Conservation (phyloP, 495 filamentous ascomycete species). For the Aspergillus indologenus region DNA sequence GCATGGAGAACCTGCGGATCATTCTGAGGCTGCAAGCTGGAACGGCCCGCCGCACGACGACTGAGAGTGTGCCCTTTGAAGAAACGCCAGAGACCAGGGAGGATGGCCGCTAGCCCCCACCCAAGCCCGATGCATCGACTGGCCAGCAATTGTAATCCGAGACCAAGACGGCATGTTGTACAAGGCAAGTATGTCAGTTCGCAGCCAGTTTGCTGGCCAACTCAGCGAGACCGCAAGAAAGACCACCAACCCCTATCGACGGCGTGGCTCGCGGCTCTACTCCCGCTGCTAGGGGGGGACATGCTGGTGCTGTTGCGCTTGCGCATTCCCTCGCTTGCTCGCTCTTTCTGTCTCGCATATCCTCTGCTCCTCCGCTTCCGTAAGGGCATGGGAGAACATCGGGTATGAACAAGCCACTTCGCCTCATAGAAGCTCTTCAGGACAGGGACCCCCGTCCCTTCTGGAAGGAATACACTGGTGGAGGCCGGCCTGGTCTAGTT, state of each 20-base stretch:
- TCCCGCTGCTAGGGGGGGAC: too few relatives aligned
- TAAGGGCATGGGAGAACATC: slow-evolving; percentile 14
- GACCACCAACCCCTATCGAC: slow-evolving; percentile 5
- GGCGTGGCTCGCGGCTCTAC: slow-evolving; percentile 4
- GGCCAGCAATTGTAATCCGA: slow-evolving; percentile 14
- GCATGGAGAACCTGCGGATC: slow-evolving; percentile 47
- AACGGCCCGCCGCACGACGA: slow-evolving; percentile 51
- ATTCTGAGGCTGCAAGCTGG: slow-evolving; percentile 53
- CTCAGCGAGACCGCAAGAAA: background rate
- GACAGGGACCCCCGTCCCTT: slow-evolving; percentile 10
- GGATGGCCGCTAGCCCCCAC: slow-evolving; percentile 24
- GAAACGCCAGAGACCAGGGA: slow-evolving; percentile 36
- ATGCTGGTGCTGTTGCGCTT: background rate
- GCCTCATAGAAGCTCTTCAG: slow-evolving; percentile 24
- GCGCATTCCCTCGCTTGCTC: background rate
- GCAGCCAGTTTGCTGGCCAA: slow-evolving; percentile 8
- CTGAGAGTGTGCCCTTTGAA: slow-evolving; percentile 39
- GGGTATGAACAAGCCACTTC: slow-evolving; percentile 25
- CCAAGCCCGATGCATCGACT: slow-evolving; percentile 20
- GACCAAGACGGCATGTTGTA: slow-evolving; percentile 17
- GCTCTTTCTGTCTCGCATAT: background rate
- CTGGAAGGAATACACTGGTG: slow-evolving; percentile 18
- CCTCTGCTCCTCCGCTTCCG: slow-evolving; percentile 5
- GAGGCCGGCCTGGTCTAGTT: slow-evolving; percentile 20
- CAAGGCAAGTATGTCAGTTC: slow-evolving; percentile 11